These are phyloP conservation scores for Lathyrus sativus DNA, from an alignment of 306 rosid genomes.

Conservation along the genomic window DNA sequence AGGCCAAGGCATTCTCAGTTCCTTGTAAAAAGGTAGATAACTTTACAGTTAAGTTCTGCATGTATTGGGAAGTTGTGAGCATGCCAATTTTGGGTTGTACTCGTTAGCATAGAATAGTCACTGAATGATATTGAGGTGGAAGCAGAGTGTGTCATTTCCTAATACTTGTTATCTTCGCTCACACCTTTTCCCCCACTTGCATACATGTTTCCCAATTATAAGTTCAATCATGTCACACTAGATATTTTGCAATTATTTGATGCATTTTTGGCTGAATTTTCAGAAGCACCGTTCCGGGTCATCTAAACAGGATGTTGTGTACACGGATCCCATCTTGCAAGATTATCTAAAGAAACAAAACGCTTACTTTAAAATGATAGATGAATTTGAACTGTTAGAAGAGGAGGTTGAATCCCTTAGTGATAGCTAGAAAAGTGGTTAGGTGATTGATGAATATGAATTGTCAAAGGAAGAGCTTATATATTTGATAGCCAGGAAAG, in stretches of 20 bases:
- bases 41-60: slow-evolving; percentile 6
- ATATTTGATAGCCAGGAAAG: slow-evolving; percentile 1
- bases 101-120: slow-evolving; percentile 1
- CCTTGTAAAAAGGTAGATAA: slow-evolving; percentile 63
- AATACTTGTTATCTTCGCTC: not conserved
- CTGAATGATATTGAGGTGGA: slow-evolving; percentile 28
- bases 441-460: not conserved
- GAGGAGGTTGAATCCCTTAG: not conserved
- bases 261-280: slow-evolving; percentile 36
- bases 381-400: slow-evolving; percentile 5
- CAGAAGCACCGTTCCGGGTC: slow-evolving; percentile 51
- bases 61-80: not conserved
- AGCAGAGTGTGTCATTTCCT: slow-evolving; percentile 9
- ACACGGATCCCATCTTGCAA: slow-evolving; percentile 39
- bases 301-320: slow-evolving; percentile 23
- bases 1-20: slow-evolving; percentile 53
- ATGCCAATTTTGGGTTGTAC: not conserved
- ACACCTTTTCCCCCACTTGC: not conserved
- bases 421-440: not conserved
- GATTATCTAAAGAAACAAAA: slow-evolving; percentile 59
- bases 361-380: slow-evolving; percentile 58
- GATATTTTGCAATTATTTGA: slow-evolving; percentile 38
- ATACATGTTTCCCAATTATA: slow-evolving; percentile 1
- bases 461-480: not conserved
- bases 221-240: slow-evolving; percentile 1